A percentile compares a stretch with the other conserved stretches of the same genome.
phyloP scores from a whole-genome alignment of 192 early-diverging fungal genomes.

The Coemansia sp. region DNA sequence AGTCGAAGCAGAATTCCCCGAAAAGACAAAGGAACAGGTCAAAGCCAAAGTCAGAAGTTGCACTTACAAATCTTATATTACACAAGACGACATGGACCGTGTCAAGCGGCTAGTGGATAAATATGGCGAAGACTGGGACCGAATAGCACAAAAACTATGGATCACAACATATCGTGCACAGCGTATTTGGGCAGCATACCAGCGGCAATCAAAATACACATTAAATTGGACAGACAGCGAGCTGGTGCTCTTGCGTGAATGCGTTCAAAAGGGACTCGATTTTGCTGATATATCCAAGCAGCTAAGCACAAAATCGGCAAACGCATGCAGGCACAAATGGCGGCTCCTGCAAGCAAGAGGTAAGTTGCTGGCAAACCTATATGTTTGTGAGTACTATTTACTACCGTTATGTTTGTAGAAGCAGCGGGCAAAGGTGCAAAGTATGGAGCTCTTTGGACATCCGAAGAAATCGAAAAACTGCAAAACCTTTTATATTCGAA shows the following conservation, averaged over 20 bases:
- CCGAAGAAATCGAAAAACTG: not conserved
- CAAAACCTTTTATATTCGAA: not conserved
- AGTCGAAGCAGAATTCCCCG: not conserved
- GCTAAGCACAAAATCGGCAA: not conserved
- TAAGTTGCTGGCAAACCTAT: not conserved
- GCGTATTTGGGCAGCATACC: not conserved
- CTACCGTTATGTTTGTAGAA: not conserved
- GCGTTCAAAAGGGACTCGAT: not conserved
- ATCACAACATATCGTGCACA: not conserved
- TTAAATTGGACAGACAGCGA: not conserved
- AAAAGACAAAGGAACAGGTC: not conserved
- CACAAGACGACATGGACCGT: not conserved
- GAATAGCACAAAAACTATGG: not conserved
- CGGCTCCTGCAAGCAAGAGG: not conserved
- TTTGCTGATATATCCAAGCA: not conserved
- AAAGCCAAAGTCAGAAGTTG: not conserved
- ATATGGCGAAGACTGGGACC: constrained; percentile 2
- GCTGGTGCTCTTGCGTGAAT: not conserved
- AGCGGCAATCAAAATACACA: not conserved
- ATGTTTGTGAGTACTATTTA: not conserved
- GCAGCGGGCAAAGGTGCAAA: not conserved
- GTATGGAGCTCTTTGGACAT: not conserved
- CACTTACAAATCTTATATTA: not conserved
- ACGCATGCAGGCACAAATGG: not conserved
- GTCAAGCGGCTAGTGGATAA: not conserved